phyloP scores from a whole-genome alignment of 192 early-diverging fungal genomes.

The Rhizophagus clarus region DNA sequence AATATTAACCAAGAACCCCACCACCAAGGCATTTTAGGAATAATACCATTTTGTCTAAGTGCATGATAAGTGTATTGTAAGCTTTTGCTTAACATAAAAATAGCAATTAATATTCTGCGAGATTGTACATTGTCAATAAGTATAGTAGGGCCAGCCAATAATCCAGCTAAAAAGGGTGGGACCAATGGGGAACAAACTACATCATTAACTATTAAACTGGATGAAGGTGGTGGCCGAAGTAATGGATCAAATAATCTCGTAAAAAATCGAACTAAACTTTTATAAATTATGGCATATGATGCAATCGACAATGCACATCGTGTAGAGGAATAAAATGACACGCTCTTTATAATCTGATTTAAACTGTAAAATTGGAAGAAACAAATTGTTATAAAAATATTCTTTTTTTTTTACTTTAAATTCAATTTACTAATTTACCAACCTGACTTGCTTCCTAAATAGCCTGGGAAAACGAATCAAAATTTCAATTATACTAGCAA shows the following conservation, averaged over 20 bases:
- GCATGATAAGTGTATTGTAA: constrained; percentile 22
- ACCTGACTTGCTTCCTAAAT: background rate
- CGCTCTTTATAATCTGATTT: background rate
- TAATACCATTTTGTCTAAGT: constrained; percentile 10
- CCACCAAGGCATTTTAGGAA: constrained; percentile 28
- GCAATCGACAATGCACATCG: constrained; percentile 14
- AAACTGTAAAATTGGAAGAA: background rate
- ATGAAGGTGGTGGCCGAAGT: background rate
- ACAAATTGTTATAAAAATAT: background rate
- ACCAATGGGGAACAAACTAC: constrained; percentile 6
- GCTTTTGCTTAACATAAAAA: constrained; percentile 16
- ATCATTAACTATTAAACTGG: background rate
- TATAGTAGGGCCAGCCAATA: constrained; percentile 5
- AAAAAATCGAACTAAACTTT: constrained; percentile 19
- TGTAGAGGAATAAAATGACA: background rate
- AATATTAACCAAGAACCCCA: constrained; percentile 28
- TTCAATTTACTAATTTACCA: background rate
- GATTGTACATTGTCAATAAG: constrained; percentile 4
- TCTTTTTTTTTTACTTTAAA: background rate
- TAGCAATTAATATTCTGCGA: background rate
- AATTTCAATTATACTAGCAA: background rate
- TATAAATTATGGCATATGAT: constrained; percentile 15
- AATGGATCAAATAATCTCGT: constrained; percentile 20
- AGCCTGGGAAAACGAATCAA: background rate
- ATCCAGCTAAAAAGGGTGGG: constrained; percentile 19